Evolutionary conservation across 1,284 basidiomycete species (phyloP).

Genomic region (Pseudozyma hubeiensis): DNA sequence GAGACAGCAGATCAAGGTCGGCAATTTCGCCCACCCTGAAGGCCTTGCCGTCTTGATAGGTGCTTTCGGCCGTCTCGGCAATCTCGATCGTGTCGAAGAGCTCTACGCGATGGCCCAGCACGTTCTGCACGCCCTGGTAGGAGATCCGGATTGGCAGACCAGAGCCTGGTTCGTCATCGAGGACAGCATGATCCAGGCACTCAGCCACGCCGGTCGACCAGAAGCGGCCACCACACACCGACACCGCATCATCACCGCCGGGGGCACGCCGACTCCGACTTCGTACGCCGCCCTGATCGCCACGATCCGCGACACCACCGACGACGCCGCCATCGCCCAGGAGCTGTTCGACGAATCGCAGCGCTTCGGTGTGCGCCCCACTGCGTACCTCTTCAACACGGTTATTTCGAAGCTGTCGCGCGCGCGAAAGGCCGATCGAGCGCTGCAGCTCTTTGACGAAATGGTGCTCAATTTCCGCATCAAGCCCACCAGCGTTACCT

Average conservation of each 20-base stretch:
- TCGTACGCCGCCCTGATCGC: slow-evolving; percentile 66
- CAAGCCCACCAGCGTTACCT: slow-evolving; percentile 86
- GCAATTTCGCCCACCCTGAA: slow-evolving; percentile 55
- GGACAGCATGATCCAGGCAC: slow-evolving; percentile 63
- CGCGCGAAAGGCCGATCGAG: slow-evolving; percentile 65
- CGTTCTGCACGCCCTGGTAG: slow-evolving; percentile 46
- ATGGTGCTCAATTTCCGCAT: slow-evolving; percentile 70
- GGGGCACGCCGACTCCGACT: slow-evolving; percentile 55
- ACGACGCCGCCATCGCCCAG: slow-evolving; percentile 66
- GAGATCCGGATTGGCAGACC: slow-evolving; percentile 66
- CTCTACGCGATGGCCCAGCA: slow-evolving; percentile 71
- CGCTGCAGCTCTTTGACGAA: slow-evolving; percentile 64
- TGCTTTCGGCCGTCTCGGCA: slow-evolving; percentile 71
- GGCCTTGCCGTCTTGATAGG: slow-evolving; percentile 56
- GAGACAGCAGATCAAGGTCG: slow-evolving; percentile 35
- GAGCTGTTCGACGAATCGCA: slow-evolving; percentile 67
- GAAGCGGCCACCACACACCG: slow-evolving; percentile 58
- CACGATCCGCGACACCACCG: slow-evolving; percentile 66
- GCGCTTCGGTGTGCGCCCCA: slow-evolving; percentile 58
- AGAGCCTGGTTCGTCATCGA: slow-evolving; percentile 69
- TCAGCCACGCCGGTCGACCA: slow-evolving; percentile 60
- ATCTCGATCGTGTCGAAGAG: slow-evolving; percentile 72
- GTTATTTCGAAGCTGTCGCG: slow-evolving; percentile 67
- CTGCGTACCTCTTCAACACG: slow-evolving; percentile 66
- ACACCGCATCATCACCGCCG: slow-evolving; percentile 61